Percentiles rank a stretch among this genome's conserved stretches.
These are phyloP conservation scores for Petunia hybrid DNA, from an alignment of 305 asterid genomes.

Conservation along the genomic window DNA sequence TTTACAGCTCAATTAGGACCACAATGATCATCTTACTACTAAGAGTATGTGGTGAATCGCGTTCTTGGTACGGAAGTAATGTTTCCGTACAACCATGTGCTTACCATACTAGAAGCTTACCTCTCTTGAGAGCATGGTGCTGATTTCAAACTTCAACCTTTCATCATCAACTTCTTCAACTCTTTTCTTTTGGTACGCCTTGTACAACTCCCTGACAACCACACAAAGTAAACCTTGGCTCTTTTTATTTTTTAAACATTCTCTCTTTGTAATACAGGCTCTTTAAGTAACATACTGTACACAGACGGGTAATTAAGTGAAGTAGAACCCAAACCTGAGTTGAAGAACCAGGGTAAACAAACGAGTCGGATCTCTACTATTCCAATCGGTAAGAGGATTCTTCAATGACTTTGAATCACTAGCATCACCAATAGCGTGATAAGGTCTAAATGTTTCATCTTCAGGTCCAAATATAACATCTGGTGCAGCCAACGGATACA, in stretches of 20 bases:
- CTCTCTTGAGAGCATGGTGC: constrained; percentile 88
- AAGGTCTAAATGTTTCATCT: constrained; percentile 75
- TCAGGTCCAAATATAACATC: constrained; percentile 85
- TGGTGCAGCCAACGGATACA: constrained; percentile 82
- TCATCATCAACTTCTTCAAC: constrained; percentile 82
- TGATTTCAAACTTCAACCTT: constrained; percentile 82
- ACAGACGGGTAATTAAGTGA: neutral
- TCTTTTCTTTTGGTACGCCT: constrained; percentile 70
- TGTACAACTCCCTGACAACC: constrained; percentile 65
- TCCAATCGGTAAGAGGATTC: constrained; percentile 72
- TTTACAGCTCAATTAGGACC: neutral
- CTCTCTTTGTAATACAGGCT: neutral
- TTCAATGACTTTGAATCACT: constrained; percentile 46
- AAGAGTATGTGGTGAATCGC: neutral
- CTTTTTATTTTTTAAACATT: neutral
- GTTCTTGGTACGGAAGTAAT: neutral
- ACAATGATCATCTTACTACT: constrained; percentile 2
- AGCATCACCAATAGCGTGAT: constrained; percentile 37
- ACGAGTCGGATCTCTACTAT: constrained; percentile 72
- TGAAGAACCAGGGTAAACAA: constrained; percentile 68
- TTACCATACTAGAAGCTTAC: constrained; percentile 50
- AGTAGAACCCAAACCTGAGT: constrained; percentile 59
- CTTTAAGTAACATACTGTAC: neutral
- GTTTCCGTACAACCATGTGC: neutral
- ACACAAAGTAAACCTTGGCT: constrained; percentile 29